Evolutionary conservation across 352 stramenopile genomes (phyloP).

Genomic region (Phytopythium kandeliae): DNA sequence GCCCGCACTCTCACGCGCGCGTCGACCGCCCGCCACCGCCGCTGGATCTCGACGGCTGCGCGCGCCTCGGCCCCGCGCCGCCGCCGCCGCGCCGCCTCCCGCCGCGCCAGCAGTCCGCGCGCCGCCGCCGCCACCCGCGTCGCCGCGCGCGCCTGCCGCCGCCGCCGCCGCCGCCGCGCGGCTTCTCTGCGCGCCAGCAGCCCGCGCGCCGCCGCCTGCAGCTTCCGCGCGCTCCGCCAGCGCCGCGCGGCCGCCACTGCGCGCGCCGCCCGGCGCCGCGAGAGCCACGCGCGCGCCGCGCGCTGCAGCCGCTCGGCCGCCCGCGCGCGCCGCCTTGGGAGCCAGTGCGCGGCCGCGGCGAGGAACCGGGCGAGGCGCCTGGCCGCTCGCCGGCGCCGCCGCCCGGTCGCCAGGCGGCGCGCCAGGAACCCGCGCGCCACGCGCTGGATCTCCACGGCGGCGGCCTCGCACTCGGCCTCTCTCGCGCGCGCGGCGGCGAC

Average conservation of each 20-base stretch:
- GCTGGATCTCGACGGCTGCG: background rate
- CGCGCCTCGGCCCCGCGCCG: background rate
- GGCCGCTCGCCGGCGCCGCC: slow-evolving; percentile 9
- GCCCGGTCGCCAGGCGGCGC: slow-evolving; percentile 11
- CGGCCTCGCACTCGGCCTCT: slow-evolving; percentile 20
- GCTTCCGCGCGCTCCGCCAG: background rate
- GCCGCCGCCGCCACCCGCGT: background rate
- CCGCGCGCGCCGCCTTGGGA: slow-evolving; percentile 8
- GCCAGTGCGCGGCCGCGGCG: slow-evolving; percentile 7
- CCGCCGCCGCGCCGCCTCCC: background rate
- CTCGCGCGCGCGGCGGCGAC: background rate
- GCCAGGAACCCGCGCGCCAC: slow-evolving; percentile 18
- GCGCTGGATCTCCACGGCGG: slow-evolving; percentile 36
- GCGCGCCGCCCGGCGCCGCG: background rate
- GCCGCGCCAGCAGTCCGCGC: background rate
- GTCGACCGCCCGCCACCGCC: background rate
- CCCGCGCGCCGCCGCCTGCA: background rate
- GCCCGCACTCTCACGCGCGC: background rate
- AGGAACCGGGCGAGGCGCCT: slow-evolving; percentile 26
- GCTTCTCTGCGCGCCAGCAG: background rate
- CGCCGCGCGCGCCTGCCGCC: background rate
- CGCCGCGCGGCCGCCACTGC: background rate
- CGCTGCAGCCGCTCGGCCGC: slow-evolving; percentile 25
- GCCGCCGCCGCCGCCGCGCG: background rate
- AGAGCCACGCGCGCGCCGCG: slow-evolving; percentile 16